Conservation (phyloP, 2,329 filamentous ascomycete genomes). For the Calonectria honghensis region DNA sequence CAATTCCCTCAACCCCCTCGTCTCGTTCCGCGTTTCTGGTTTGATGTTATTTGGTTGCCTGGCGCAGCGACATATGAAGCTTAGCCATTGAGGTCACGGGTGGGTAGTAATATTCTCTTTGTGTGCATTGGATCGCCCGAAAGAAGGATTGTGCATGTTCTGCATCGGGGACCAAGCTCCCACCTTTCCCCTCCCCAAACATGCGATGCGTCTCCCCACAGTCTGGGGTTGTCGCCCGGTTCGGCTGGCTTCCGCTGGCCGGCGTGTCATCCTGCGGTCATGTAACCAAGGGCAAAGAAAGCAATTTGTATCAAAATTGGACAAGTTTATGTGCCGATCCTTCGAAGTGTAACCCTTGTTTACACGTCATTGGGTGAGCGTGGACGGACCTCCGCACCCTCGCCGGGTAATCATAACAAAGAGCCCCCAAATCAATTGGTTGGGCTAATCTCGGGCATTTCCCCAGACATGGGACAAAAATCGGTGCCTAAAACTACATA, state of each 20-base stretch:
- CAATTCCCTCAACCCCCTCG: background rate
- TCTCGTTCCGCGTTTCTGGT: background rate
- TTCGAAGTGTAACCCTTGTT: constrained; percentile 19
- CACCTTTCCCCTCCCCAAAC: background rate
- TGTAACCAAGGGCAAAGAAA: constrained; percentile 28
- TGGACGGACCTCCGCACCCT: constrained; percentile 28
- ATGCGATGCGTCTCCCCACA: constrained; percentile 20
- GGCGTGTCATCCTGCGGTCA: background rate
- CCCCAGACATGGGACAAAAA: constrained; percentile 27
- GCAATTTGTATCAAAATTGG: background rate
- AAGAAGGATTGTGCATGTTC: background rate
- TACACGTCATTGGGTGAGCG: constrained; percentile 11
- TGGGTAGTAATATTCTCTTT: background rate
- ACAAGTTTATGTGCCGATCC: background rate
- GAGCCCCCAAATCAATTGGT: constrained; percentile 23
- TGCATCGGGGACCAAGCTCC: background rate
- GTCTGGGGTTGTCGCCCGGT: constrained; percentile 6
- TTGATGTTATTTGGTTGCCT: constrained; percentile 25
- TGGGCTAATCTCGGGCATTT: constrained; percentile 24
- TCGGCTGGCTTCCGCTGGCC: background rate
- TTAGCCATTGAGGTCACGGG: background rate
- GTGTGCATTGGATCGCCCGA: background rate
- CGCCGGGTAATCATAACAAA: constrained; percentile 28
- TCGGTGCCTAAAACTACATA: constrained; percentile 32
- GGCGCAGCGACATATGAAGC: background rate